A percentile compares a stretch with the other conserved stretches of the same genome.
Conservation (phyloP, 2,329 filamentous ascomycete genomes). For the Trichoderma semiorbis region DNA sequence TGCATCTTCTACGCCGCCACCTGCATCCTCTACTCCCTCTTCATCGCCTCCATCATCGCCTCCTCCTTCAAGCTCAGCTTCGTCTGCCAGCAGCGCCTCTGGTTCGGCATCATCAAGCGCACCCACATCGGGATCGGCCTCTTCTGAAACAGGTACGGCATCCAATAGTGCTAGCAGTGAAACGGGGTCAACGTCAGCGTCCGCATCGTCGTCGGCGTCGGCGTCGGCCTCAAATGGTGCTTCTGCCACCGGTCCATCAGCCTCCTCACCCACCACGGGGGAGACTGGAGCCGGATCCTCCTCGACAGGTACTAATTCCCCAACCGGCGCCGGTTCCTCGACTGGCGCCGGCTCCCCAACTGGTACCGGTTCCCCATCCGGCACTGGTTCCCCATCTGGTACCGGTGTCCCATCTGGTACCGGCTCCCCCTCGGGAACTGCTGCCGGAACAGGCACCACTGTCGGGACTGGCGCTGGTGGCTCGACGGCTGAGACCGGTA, state of each 20-base stretch:
- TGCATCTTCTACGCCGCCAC: not conserved
- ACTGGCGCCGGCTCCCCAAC: not conserved
- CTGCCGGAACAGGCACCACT: not conserved
- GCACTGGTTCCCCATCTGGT: not conserved
- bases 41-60: not conserved
- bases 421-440: not conserved
- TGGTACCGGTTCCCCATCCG: not conserved
- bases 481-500: not conserved
- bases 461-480: not conserved
- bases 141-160: slow-evolving; percentile 7
- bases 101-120: not conserved
- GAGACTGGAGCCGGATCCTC: not conserved
- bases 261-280: not conserved
- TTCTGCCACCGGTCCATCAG: not conserved
- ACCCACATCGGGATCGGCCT: not conserved
- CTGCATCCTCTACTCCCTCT: not conserved
- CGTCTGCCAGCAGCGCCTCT: slow-evolving; percentile 1
- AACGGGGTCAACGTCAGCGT: not conserved
- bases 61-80: not conserved
- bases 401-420: not conserved
- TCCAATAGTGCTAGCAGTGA: not conserved
- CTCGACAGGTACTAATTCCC: slow-evolving; percentile 2
- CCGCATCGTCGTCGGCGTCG: not conserved
- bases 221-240: not conserved
- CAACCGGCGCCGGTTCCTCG: not conserved